A percentile compares a stretch with the other conserved stretches of the same genome.
Conservation (phyloP, 2,329 filamentous ascomycete species). For the Sporothrix globosa region DNA sequence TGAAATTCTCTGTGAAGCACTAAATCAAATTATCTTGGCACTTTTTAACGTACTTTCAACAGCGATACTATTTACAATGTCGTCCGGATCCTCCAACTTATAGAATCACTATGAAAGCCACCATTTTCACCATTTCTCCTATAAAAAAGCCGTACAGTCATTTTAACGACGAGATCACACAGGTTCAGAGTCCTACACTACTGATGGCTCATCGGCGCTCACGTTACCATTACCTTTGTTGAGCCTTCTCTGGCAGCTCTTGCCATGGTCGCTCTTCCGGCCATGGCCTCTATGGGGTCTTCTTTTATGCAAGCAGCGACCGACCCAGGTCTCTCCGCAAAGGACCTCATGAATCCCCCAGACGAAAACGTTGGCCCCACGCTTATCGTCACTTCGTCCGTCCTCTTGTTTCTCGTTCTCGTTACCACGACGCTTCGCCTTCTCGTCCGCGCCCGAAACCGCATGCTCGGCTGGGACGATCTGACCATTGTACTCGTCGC, state of each 20-base stretch:
- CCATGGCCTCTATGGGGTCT: constrained; percentile 6
- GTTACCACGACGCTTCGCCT: constrained; percentile 43
- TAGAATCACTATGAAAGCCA: background rate
- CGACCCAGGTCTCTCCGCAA: background rate
- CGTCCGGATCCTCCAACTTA: background rate
- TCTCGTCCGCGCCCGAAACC: constrained; percentile 41
- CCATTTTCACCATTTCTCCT: no score
- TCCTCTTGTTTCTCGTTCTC: constrained; percentile 43
- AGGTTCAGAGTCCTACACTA: no score
- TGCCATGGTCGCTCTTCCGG: constrained; percentile 1
- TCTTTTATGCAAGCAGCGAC: background rate
- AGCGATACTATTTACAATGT: background rate
- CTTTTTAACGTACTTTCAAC: background rate
- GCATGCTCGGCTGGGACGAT: constrained; percentile 46
- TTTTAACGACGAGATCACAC: background rate
- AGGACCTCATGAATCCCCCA: constrained; percentile 38
- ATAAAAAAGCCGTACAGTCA: background rate
- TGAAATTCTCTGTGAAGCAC: constrained; percentile 8
- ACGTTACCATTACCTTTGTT: background rate
- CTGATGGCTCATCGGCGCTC: background rate
- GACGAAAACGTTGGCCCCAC: constrained; percentile 43
- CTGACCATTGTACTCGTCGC: constrained; percentile 43
- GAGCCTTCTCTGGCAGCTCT: no score
- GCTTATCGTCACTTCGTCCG: constrained; percentile 42
- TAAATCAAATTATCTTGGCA: constrained; percentile 14